These are phyloP conservation scores for Pythium angustatum DNA, from an alignment of 352 stramenopile genomes.

Conservation along the genomic window DNA sequence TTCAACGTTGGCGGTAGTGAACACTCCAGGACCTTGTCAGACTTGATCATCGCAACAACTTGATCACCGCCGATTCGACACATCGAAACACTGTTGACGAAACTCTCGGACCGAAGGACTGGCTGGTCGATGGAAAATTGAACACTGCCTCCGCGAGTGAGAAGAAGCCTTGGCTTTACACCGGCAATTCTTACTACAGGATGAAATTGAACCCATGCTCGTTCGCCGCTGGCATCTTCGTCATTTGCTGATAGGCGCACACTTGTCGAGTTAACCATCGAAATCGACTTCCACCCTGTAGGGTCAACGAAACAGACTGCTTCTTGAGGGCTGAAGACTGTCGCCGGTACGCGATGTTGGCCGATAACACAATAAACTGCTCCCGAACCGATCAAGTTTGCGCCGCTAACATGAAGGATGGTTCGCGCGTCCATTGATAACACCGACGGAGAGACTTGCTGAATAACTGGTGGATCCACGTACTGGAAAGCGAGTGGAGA, in stretches of 20 bases:
- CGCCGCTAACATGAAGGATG: constrained; percentile 1
- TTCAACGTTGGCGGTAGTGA: not conserved
- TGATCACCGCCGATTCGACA: constrained; percentile 16
- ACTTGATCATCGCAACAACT: not conserved
- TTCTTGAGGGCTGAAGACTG: constrained; percentile 11
- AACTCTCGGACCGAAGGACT: not conserved
- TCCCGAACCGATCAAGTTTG: constrained; percentile 12
- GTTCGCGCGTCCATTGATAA: constrained; percentile 1
- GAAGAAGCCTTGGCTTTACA: constrained; percentile 2
- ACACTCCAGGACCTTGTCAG: constrained; percentile 4
- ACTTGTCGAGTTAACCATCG: not conserved
- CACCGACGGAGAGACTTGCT: not conserved
- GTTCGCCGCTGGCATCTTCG: not conserved
- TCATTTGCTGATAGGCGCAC: constrained; percentile 19
- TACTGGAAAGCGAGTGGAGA: constrained; percentile 11
- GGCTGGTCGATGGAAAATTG: not conserved
- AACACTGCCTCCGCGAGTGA: not conserved
- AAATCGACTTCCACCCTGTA: not conserved
- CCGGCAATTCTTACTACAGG: not conserved
- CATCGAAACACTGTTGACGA: not conserved
- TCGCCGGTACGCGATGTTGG: constrained; percentile 3
- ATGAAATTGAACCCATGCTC: constrained; percentile 11
- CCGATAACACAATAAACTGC: constrained; percentile 8
- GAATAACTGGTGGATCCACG: constrained; percentile 16
- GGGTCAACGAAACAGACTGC: constrained; percentile 18